phyloP scores from a whole-genome alignment of 768 basidiomycete species.

The Trametes coccinea region DNA sequence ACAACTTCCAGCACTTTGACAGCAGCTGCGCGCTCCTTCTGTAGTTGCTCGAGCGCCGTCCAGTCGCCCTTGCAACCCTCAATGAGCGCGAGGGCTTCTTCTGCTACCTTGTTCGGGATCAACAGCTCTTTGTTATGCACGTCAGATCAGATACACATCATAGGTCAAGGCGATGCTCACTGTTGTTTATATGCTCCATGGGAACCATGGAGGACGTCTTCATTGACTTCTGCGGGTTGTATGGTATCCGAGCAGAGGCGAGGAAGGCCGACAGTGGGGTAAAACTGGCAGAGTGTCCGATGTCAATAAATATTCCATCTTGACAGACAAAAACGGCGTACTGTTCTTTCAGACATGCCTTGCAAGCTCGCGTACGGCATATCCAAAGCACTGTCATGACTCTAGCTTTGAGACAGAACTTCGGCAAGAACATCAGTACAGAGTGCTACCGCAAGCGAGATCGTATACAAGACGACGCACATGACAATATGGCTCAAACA shows the following conservation, averaged over 20 bases:
- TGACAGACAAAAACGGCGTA: neutral
- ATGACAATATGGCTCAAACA: constrained; percentile 36
- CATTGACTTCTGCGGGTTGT: neutral
- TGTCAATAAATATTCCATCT: neutral
- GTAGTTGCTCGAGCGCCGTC: neutral
- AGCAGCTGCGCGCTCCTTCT: neutral
- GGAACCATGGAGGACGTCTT: constrained; percentile 8
- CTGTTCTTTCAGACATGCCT: constrained; percentile 5
- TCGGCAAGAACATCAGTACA: neutral
- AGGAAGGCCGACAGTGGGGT: constrained; percentile 4
- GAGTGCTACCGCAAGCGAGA: too few relatives aligned
- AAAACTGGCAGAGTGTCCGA: neutral
- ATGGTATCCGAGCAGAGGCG: neutral
- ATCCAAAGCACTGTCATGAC: constrained; percentile 12
- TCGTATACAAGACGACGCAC: constrained; percentile 17
- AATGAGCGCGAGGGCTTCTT: neutral
- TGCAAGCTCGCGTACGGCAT: constrained; percentile 10
- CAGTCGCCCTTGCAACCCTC: neutral
- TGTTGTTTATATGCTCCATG: constrained; percentile 8
- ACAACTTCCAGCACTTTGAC: neutral
- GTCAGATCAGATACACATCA: neutral
- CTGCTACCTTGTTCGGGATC: neutral
- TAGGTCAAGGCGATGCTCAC: neutral
- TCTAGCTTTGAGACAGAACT: constrained; percentile 18
- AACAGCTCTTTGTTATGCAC: neutral